Base-by-base conservation (phyloP, 1,284 basidiomycete species). In the Ustilago nuda region DNA sequence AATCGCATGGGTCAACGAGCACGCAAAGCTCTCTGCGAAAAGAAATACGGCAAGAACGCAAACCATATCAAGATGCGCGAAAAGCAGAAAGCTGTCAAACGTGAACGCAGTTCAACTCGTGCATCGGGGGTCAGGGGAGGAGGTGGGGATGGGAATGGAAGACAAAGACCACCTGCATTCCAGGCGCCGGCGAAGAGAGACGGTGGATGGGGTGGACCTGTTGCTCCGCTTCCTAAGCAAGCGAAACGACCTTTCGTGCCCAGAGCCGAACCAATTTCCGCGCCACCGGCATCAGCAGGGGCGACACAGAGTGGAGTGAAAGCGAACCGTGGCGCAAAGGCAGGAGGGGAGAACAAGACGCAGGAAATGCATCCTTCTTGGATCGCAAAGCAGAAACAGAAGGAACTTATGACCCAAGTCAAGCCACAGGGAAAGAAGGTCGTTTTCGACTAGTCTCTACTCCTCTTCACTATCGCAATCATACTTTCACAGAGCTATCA, bases 21-120 rank as follows among this genome's bases (percentile, higher is more conserved):
- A 11, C 89, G 95, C 64, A 89, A 92, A 88, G 93, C 93, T 93
- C 95, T 98, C 75, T 98, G 95, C 94, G 95, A 97, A 88, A 95
- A 95, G 87, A 98, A 95, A 87, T 98, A 91, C 82, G 95, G 95
- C 61, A 90, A 89, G 73, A 91, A 92, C 69, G 95, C 95, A 13
- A 96, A 95, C 85, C 95, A 98, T 87, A 89, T 95, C 86, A 77
- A 77, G 62, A 45, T 83, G 37, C 58, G 65, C 32, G 69, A 80
- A 50, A 67, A 78, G 54, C 59, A 62, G 30, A 69, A 74, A 32
- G 39, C 50, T 13, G 63, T 50, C 23, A 68, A 56, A 35, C 56
- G 50, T 37, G 56, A 70, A 35, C 50, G 62, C 12, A 27, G n/a
- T 12, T 4, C 51, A 23, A 12, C 15, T 2, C 37, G 36, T 8